phyloP scores from a whole-genome alignment of 169 alveolate genomes.

The Plasmodium gallinaceum region DNA sequence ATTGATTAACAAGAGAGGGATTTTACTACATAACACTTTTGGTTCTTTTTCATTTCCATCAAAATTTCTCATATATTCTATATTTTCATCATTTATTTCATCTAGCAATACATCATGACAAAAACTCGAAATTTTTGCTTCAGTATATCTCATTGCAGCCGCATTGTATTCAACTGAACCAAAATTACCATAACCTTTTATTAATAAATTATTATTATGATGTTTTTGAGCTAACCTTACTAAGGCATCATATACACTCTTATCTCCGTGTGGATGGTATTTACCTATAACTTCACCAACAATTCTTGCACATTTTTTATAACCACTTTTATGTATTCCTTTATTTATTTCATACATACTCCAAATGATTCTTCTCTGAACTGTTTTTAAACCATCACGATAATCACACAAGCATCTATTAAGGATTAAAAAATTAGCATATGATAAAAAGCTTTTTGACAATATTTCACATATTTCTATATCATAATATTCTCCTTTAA shows the following conservation, averaged over 20 bases:
- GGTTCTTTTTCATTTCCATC: slow-evolving; percentile 91
- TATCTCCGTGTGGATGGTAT: slow-evolving; percentile 91
- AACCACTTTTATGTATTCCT: slow-evolving; percentile 48
- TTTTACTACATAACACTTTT: slow-evolving; percentile 84
- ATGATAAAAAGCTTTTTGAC: slow-evolving; percentile 81
- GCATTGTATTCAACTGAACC: slow-evolving; percentile 90
- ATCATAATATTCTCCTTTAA: slow-evolving; percentile 65
- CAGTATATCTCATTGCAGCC: slow-evolving; percentile 92
- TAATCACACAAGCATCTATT: slow-evolving; percentile 90
- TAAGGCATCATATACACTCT: slow-evolving; percentile 90
- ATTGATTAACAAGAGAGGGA: slow-evolving; percentile 86
- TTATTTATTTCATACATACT: slow-evolving; percentile 87
- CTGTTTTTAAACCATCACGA: slow-evolving; percentile 90
- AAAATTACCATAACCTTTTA: slow-evolving; percentile 91
- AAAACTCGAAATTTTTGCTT: slow-evolving; percentile 80
- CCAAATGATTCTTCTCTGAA: slow-evolving; percentile 88
- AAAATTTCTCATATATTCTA: slow-evolving; percentile 85
- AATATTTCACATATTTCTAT: slow-evolving; percentile 77
- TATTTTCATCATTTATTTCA: slow-evolving; percentile 81
- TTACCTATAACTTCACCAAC: slow-evolving; percentile 92
- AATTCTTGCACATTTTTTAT: slow-evolving; percentile 89
- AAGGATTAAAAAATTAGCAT: slow-evolving; percentile 87
- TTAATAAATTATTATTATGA: slow-evolving; percentile 83
- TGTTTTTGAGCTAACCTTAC: slow-evolving; percentile 87
- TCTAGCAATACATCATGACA: slow-evolving; percentile 83